These are phyloP conservation scores for Brassica carinata DNA, from an alignment of 345 rosid species.

Conservation along the genomic window DNA sequence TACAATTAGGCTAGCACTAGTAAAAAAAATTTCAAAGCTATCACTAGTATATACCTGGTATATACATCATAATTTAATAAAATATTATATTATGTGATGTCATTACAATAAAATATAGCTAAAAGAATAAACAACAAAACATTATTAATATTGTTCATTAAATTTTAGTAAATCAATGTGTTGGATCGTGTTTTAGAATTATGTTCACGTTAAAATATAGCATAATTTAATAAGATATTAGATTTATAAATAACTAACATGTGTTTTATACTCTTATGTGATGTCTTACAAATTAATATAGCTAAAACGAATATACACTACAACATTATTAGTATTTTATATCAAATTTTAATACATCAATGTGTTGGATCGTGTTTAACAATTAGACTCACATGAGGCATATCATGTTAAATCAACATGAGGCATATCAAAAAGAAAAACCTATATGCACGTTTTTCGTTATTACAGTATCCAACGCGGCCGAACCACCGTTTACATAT, in stretches of 20 bases:
- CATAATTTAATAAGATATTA: background rate
- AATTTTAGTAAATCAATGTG: background rate
- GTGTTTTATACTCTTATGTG: background rate
- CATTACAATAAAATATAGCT: background rate
- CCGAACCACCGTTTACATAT: background rate
- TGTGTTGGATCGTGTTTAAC: background rate
- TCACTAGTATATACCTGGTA: too few species aligned
- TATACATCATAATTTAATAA: background rate
- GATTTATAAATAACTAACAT: background rate
- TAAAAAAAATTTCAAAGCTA: too few species aligned
- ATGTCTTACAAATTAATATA: background rate
- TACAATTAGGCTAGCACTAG: background rate
- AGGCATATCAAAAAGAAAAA: too few species aligned
- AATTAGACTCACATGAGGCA: background rate
- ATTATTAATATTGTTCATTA: too few species aligned
- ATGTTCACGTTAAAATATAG: background rate
- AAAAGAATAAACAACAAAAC: background rate
- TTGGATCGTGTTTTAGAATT: background rate
- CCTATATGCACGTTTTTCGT: background rate
- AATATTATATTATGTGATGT: background rate
- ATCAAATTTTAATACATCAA: background rate
- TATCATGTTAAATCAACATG: background rate
- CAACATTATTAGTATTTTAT: too few species aligned
- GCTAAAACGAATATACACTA: too few species aligned
- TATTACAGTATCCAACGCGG: background rate